phyloP scores from a whole-genome alignment of 192 early-diverging fungal species.

The Coemansia sp. region DNA sequence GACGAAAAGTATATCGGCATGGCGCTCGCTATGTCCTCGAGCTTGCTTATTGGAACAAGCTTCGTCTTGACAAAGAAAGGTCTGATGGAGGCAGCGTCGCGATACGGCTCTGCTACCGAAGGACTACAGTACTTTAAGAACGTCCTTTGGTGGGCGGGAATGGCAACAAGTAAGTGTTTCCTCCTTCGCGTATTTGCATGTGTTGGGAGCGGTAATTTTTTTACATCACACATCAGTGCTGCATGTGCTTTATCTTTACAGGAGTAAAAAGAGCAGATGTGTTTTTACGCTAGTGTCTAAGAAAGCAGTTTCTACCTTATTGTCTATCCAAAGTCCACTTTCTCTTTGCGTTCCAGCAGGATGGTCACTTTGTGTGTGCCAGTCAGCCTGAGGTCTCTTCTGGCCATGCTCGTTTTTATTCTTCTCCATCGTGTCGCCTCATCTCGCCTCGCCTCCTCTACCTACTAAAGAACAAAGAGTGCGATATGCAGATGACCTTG shows the following conservation, averaged over 20 bases:
- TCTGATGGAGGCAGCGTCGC: slow-evolving; percentile 74
- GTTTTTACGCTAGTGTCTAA: too few relatives aligned
- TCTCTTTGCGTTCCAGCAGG: too few relatives aligned
- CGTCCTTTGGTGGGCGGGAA: slow-evolving; percentile 90
- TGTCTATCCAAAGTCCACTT: too few relatives aligned
- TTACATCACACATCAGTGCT: neutral
- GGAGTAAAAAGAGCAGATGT: neutral
- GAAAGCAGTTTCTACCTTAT: too few relatives aligned
- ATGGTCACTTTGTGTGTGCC: neutral
- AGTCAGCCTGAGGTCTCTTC: neutral
- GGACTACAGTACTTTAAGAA: slow-evolving; percentile 82
- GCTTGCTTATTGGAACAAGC: slow-evolving; percentile 86
- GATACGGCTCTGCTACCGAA: slow-evolving; percentile 73
- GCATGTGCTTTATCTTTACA: neutral
- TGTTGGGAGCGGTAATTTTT: neutral
- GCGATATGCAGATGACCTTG: neutral
- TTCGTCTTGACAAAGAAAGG: slow-evolving; percentile 96
- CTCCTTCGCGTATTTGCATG: neutral
- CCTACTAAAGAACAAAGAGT: neutral
- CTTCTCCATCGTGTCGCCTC: too few relatives aligned
- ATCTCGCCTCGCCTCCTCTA: neutral
- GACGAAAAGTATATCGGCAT: slow-evolving; percentile 86
- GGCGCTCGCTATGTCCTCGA: slow-evolving; percentile 84
- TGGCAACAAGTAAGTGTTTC: slow-evolving; percentile 59
- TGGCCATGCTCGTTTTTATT: neutral